Conservation (phyloP, 352 stramenopile species). For the Phytopythium montanum region DNA sequence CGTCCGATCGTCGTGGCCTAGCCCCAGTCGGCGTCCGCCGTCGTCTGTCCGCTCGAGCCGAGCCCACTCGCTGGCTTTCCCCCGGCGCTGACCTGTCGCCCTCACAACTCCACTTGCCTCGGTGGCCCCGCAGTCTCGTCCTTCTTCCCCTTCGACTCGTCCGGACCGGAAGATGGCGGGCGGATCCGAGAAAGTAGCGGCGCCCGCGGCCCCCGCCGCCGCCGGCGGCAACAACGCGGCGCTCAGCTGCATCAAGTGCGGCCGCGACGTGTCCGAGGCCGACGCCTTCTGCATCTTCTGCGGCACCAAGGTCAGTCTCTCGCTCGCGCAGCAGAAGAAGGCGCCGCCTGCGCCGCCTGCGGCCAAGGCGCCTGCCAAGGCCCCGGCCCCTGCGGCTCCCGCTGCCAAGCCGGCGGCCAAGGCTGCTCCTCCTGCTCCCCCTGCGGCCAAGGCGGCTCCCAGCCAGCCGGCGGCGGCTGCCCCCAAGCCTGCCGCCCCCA, state of each 20-base stretch:
- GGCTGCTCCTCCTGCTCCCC: constrained; percentile 11
- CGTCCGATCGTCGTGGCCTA: not conserved
- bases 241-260: constrained; percentile 73
- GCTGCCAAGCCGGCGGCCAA: constrained; percentile 13
- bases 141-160: constrained; percentile 5
- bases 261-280: constrained; percentile 58
- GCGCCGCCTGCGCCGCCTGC: constrained; percentile 10
- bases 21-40: not conserved
- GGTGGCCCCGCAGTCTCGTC: constrained; percentile 13
- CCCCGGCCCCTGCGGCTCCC: constrained; percentile 16
- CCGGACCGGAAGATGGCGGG: constrained; percentile 41
- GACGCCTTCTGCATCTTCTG: constrained; percentile 89
- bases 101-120: constrained; percentile 50
- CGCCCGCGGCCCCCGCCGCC: constrained; percentile 12
- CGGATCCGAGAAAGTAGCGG: constrained; percentile 57
- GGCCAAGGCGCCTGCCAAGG: constrained; percentile 11
- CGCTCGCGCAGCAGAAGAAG: constrained; percentile 51
- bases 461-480: constrained; percentile 4
- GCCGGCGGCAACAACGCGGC: constrained; percentile 38
- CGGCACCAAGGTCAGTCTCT: constrained; percentile 76
- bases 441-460: constrained; percentile 11
- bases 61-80: not conserved
- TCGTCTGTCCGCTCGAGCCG: constrained; percentile 14
- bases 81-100: not conserved
- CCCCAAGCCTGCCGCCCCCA: constrained; percentile 3